Evolutionary conservation across 371 early-diverging fungal species (phyloP).

Genomic region (Circinella umbellata): DNA sequence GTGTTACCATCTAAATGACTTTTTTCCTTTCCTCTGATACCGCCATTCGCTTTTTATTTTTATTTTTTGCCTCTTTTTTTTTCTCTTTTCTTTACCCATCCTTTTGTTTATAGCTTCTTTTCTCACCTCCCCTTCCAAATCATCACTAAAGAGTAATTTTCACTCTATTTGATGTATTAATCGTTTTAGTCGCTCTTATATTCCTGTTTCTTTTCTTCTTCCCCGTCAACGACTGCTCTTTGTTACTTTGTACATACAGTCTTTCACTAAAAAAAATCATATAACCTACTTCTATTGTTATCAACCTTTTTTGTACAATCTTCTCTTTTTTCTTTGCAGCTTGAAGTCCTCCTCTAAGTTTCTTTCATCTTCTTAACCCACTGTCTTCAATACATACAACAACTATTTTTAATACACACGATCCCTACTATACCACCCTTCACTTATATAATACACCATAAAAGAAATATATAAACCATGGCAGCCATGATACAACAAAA

Average conservation of each 20-base stretch:
- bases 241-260: conserved; percentile 12
- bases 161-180: conserved; percentile 10
- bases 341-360: not conserved
- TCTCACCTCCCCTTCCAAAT: not conserved
- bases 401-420: not conserved
- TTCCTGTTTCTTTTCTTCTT: not conserved
- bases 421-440: conserved; percentile 1
- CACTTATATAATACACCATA: not conserved
- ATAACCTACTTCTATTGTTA: not conserved
- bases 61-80: not conserved
- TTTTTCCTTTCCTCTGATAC: conserved; percentile 1
- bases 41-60: not conserved
- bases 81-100: not conserved
- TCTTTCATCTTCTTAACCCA: not conserved
- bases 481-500: conserved; percentile 25
- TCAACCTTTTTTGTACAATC: conserved; percentile 8
- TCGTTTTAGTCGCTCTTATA: not conserved
- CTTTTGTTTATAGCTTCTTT: no score
- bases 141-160: not conserved
- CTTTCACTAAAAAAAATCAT: conserved; percentile 6
- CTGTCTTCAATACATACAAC: no score
- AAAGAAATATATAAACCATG: conserved; percentile 15
- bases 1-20: not conserved
- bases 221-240: conserved; percentile 3
- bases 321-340: not conserved